These are phyloP conservation scores for Fusarium haematococcum DNA, from an alignment of 2,329 filamentous ascomycete genomes.

Conservation along the genomic window DNA sequence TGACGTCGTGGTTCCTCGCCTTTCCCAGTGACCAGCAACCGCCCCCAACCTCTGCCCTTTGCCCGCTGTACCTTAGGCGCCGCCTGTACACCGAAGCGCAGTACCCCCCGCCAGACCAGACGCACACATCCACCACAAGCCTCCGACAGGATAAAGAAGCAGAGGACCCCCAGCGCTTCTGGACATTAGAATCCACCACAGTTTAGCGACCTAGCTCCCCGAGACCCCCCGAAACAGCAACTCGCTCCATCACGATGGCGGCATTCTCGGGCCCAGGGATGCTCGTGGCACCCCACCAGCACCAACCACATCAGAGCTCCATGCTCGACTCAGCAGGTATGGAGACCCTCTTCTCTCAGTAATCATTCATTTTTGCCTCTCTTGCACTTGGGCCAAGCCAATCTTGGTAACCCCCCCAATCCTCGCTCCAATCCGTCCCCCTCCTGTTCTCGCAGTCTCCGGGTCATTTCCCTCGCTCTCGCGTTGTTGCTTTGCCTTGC, in stretches of 20 bases:
- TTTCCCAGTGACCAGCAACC: conserved; percentile 39
- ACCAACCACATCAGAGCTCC: conserved; percentile 36
- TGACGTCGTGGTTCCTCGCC: conserved; percentile 41
- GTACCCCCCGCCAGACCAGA: conserved; percentile 34
- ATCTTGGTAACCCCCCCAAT: conserved; percentile 18
- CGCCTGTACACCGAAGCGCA: conserved; percentile 40
- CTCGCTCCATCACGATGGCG: conserved; percentile 36
- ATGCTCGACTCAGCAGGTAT: conserved; percentile 43
- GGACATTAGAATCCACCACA: not conserved
- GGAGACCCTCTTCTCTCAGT: conserved; percentile 26
- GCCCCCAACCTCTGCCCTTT: conserved; percentile 22
- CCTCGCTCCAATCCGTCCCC: conserved; percentile 19
- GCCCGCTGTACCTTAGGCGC: conserved; percentile 32
- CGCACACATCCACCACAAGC: conserved; percentile 22
- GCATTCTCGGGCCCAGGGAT: conserved; percentile 40
- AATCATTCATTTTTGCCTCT: conserved; percentile 28
- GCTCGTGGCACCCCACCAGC: conserved; percentile 39
- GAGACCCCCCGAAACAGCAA: conserved; percentile 20
- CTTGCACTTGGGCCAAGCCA: conserved; percentile 16
- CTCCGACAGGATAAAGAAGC: conserved; percentile 29
- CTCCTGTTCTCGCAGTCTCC: conserved; percentile 9
- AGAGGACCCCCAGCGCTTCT: conserved; percentile 16
- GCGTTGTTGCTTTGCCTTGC: not conserved
- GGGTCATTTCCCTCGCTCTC: conserved; percentile 26
- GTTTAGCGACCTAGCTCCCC: not conserved